Evolutionary conservation across 257 asterid genomes (phyloP).

Genomic region (Marsdenia floribunda): DNA sequence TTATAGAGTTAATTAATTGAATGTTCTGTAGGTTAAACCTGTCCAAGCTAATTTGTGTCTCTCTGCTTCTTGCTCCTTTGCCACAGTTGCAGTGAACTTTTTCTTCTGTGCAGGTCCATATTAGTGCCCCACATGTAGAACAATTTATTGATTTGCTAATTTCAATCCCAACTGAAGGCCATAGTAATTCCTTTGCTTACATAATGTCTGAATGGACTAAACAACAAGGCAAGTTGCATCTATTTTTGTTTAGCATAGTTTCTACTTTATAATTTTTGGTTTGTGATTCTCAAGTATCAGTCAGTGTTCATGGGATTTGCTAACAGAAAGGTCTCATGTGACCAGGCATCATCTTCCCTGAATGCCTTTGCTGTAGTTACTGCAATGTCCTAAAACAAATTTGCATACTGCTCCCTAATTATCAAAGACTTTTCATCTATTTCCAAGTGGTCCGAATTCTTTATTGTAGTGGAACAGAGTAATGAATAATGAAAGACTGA

Average conservation of each 20-base stretch:
- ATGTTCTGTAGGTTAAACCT: not conserved
- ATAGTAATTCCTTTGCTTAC: conserved; percentile 68
- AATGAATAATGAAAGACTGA: not conserved
- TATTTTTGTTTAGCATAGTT: not conserved
- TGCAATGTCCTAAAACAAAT: not conserved
- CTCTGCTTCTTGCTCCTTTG: conserved; percentile 5
- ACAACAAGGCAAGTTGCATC: conserved; percentile 71
- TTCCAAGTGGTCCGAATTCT: not conserved
- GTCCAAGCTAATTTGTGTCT: not conserved
- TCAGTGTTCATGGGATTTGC: not conserved
- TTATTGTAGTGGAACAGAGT: not conserved
- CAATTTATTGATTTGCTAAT: conserved; percentile 77
- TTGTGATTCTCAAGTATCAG: not conserved
- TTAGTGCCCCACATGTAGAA: conserved; percentile 76
- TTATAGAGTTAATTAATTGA: not conserved
- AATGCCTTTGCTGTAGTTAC: not conserved
- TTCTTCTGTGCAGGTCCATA: conserved; percentile 71
- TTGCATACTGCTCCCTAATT: not conserved
- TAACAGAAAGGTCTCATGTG: not conserved
- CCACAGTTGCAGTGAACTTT: conserved; percentile 9
- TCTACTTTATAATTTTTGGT: not conserved
- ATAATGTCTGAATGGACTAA: conserved; percentile 91
- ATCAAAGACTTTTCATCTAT: not conserved
- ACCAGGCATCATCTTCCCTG: not conserved
- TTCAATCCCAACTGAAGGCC: conserved; percentile 74